Percentiles rank a stretch among this genome's conserved stretches.
These are phyloP conservation scores for Hypomontagnella submonticulosa DNA, from an alignment of 495 filamentous ascomycete species.

Conservation along the genomic window DNA sequence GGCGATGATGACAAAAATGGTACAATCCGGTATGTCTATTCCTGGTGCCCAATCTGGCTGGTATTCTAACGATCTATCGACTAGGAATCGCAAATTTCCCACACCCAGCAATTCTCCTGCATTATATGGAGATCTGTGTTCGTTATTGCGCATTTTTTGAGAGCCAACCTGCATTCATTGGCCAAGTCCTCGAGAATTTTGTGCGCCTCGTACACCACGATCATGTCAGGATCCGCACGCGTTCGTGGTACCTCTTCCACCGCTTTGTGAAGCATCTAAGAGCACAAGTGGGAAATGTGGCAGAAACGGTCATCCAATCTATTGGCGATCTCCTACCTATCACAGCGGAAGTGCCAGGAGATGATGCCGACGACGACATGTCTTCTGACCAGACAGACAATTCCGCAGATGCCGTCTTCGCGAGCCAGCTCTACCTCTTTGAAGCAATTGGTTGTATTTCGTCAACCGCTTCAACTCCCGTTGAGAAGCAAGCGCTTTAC, in stretches of 20 bases:
- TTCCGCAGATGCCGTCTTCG: slow-evolving; percentile 88
- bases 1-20: slow-evolving; percentile 93
- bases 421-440: slow-evolving; percentile 89
- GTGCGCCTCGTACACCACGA: slow-evolving; percentile 88
- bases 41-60: background rate
- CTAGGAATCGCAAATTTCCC: slow-evolving; percentile 82
- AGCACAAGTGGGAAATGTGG: slow-evolving; percentile 83
- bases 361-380: slow-evolving; percentile 87
- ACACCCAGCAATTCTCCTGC: slow-evolving; percentile 90
- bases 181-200: slow-evolving; percentile 89
- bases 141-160: slow-evolving; percentile 95
- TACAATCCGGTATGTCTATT: slow-evolving; percentile 80
- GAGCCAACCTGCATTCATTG: slow-evolving; percentile 77
- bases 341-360: slow-evolving; percentile 83
- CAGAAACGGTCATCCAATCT: slow-evolving; percentile 89
- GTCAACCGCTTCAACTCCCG: slow-evolving; percentile 76
- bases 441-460: slow-evolving; percentile 93
- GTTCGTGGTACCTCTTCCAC: slow-evolving; percentile 97
- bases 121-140: slow-evolving; percentile 98
- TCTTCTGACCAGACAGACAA: slow-evolving; percentile 90
- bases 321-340: slow-evolving; percentile 88
- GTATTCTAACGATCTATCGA: slow-evolving; percentile 22
- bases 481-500: slow-evolving; percentile 84
- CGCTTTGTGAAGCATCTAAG: slow-evolving; percentile 91
- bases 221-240: slow-evolving; percentile 81